These are phyloP conservation scores for Xylaria intraflava DNA, from an alignment of 495 filamentous ascomycete species.

Conservation along the genomic window DNA sequence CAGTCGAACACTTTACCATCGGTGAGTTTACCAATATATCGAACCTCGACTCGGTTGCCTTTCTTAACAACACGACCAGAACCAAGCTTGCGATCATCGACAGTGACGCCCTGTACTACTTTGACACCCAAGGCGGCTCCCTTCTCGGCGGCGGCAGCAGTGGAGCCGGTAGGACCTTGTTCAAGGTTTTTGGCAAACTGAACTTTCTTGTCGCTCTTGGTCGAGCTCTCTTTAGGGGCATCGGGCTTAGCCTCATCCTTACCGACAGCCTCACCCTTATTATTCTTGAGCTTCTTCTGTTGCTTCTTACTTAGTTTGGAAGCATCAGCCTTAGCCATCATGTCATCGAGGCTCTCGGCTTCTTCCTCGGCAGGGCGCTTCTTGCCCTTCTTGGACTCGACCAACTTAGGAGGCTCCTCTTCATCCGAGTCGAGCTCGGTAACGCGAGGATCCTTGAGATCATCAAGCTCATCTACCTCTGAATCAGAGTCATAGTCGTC, in stretches of 20 bases:
- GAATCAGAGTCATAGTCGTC: slow-evolving; percentile 60
- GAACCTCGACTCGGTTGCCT: slow-evolving; percentile 80
- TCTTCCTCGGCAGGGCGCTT: slow-evolving; percentile 75
- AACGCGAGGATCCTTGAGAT: slow-evolving; percentile 71
- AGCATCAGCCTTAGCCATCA: slow-evolving; percentile 57
- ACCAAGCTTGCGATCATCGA: slow-evolving; percentile 92
- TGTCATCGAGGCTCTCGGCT: slow-evolving; percentile 61
- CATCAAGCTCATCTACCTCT: slow-evolving; percentile 78
- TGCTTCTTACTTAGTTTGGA: slow-evolving; percentile 87
- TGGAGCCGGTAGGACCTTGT: slow-evolving; percentile 78
- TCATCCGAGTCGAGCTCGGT: slow-evolving; percentile 82
- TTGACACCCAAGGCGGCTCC: slow-evolving; percentile 57
- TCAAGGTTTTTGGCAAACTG: slow-evolving; percentile 98
- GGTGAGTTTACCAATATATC: slow-evolving; percentile 94
- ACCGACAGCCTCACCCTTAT: slow-evolving; percentile 74
- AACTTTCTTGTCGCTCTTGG: slow-evolving; percentile 85
- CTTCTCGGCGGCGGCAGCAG: slow-evolving; percentile 30
- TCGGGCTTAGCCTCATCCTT: slow-evolving; percentile 53
- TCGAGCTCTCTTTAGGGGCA: slow-evolving; percentile 38
- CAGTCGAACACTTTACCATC: slow-evolving; percentile 91
- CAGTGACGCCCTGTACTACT: slow-evolving; percentile 75
- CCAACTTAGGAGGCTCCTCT: slow-evolving; percentile 69
- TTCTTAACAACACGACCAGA: slow-evolving; percentile 73
- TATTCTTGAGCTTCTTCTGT: slow-evolving; percentile 97
- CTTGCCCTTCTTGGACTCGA: slow-evolving; percentile 65